phyloP scores from a whole-genome alignment of 805 yeast species.

The Wickerhamomyces subpelliculosus region DNA sequence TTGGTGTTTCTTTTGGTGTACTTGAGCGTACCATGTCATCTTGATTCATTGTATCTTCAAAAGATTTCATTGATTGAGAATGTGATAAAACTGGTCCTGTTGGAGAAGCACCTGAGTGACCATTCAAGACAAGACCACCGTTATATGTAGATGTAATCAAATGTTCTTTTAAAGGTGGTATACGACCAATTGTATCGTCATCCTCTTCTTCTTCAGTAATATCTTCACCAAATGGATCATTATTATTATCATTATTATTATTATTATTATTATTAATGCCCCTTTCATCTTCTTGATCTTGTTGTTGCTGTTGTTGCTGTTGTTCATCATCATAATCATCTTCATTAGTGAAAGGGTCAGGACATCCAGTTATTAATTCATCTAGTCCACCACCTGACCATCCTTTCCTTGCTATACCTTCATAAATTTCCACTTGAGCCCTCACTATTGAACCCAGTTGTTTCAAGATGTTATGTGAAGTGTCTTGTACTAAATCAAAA shows the following conservation, averaged over 20 bases:
- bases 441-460: conserved; percentile 59
- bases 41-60: conserved; percentile 1
- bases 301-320: conserved; percentile 1
- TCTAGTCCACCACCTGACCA: conserved; percentile 88
- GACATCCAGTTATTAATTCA: conserved; percentile 52
- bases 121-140: neutral
- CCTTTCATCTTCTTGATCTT: neutral
- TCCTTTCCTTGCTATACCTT: conserved; percentile 76
- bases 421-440: conserved; percentile 77
- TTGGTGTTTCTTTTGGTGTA: conserved; percentile 8
- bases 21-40: conserved; percentile 10
- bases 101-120: neutral
- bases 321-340: conserved; percentile 16
- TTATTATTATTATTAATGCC: neutral
- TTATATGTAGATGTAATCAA: neutral
- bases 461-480: conserved; percentile 47
- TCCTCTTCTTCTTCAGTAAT: conserved; percentile 2
- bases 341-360: conserved; percentile 48
- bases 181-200: conserved; percentile 1
- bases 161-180: neutral
- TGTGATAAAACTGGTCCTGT: conserved; percentile 5
- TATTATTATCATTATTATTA: neutral
- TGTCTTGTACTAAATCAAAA: conserved; percentile 52
- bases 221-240: no score
- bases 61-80: conserved; percentile 10